These are phyloP conservation scores for Encephalitozoon romaleae DNA, from an alignment of 371 early-diverging fungal genomes.

Conservation along the genomic window DNA sequence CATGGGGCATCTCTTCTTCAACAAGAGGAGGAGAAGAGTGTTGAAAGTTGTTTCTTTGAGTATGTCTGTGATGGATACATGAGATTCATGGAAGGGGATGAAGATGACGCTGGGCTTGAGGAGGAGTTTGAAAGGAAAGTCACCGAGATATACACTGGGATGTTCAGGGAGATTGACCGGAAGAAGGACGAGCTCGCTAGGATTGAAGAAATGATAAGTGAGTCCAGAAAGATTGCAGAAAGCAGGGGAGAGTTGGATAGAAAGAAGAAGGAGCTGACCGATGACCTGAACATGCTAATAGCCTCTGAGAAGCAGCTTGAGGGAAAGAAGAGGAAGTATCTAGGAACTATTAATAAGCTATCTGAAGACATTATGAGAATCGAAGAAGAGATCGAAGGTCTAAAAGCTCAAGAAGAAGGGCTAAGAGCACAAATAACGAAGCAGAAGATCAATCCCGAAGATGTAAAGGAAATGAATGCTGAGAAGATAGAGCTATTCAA, in stretches of 20 bases:
- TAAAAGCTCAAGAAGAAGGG: slow-evolving; percentile 37
- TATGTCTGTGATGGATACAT: slow-evolving; percentile 59
- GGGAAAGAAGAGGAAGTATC: slow-evolving; percentile 53
- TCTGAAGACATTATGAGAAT: slow-evolving; percentile 28
- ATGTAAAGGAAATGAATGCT: slow-evolving; percentile 69
- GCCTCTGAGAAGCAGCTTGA: slow-evolving; percentile 48
- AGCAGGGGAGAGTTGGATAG: slow-evolving; percentile 15
- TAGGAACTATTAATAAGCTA: slow-evolving; percentile 34
- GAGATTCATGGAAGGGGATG: slow-evolving; percentile 57
- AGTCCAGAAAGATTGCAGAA: not conserved
- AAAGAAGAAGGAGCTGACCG: slow-evolving; percentile 45
- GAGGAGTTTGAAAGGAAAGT: slow-evolving; percentile 45
- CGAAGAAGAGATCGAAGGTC: slow-evolving; percentile 40
- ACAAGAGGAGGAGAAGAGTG: not conserved
- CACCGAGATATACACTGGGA: slow-evolving; percentile 22
- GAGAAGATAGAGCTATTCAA: slow-evolving; percentile 62
- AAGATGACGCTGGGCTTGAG: slow-evolving; percentile 36
- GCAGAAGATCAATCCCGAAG: slow-evolving; percentile 69
- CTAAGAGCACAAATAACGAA: slow-evolving; percentile 64
- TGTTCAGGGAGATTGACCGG: slow-evolving; percentile 24
- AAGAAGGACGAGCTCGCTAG: slow-evolving; percentile 6
- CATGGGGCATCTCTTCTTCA: slow-evolving; percentile 6
- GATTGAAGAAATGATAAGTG: slow-evolving; percentile 13
- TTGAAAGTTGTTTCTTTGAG: slow-evolving; percentile 52
- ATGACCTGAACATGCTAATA: slow-evolving; percentile 52